phyloP scores from a whole-genome alignment of 2,329 filamentous ascomycete genomes.

The Alternaria postmessia region DNA sequence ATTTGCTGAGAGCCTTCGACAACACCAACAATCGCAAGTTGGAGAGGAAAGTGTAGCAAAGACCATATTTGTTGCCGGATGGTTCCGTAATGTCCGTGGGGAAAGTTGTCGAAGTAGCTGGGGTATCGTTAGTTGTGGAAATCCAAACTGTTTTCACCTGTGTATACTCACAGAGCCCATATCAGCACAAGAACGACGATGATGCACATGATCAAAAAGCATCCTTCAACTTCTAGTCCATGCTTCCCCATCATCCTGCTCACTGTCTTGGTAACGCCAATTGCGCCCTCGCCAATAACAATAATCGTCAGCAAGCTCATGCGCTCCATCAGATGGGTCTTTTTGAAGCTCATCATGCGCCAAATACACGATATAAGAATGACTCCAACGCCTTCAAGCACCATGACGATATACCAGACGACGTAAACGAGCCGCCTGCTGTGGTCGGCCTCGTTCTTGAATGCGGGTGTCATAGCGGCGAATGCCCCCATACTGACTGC shows the following conservation, averaged over 20 bases:
- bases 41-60: constrained; percentile 68
- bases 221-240: constrained; percentile 46
- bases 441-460: constrained; percentile 25
- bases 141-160: background rate
- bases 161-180: constrained; percentile 60
- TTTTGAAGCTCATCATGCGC: constrained; percentile 66
- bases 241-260: constrained; percentile 48
- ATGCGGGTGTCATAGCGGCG: constrained; percentile 46
- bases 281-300: constrained; percentile 71
- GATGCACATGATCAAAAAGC: constrained; percentile 48
- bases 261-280: constrained; percentile 66
- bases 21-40: constrained; percentile 69
- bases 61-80: constrained; percentile 68
- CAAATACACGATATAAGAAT: constrained; percentile 64
- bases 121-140: background rate
- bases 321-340: constrained; percentile 69
- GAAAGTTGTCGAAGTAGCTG: constrained; percentile 65
- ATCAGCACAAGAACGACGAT: constrained; percentile 59
- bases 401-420: constrained; percentile 55
- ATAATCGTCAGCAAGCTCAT: constrained; percentile 71
- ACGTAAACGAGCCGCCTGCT: constrained; percentile 37
- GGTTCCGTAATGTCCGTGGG: constrained; percentile 58
- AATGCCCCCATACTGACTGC: constrained; percentile 37
- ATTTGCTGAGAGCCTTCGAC: constrained; percentile 70
- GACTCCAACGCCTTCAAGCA: constrained; percentile 61